A percentile compares a stretch with the other conserved stretches of the same genome.
These are phyloP conservation scores for Pleurotus platypus DNA, from an alignment of 768 basidiomycete species.

Conservation along the genomic window DNA sequence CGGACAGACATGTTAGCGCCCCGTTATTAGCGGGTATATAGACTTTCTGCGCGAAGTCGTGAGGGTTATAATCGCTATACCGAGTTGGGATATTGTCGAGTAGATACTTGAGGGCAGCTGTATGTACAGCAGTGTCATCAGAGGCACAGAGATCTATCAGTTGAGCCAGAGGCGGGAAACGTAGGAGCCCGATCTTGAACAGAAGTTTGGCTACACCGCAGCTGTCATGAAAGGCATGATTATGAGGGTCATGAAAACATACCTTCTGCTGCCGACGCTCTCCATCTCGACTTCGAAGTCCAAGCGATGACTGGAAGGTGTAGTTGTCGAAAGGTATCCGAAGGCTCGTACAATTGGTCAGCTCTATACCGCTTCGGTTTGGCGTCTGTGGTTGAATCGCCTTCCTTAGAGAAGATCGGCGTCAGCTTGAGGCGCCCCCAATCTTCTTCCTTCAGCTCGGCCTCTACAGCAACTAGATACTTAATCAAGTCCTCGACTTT, in stretches of 20 bases:
- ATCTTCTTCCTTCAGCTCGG: slow-evolving; percentile 43
- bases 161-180: slow-evolving; percentile 62
- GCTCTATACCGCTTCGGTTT: slow-evolving; percentile 56
- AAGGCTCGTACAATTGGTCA: slow-evolving; percentile 81
- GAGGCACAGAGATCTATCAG: slow-evolving; percentile 70
- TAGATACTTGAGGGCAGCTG: slow-evolving; percentile 75
- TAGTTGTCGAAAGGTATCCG: slow-evolving; percentile 64
- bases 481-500: slow-evolving; percentile 79
- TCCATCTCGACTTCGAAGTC: slow-evolving; percentile 79
- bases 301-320: slow-evolving; percentile 85
- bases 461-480: slow-evolving; percentile 82
- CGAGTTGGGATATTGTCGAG: slow-evolving; percentile 64
- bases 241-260: slow-evolving; percentile 6
- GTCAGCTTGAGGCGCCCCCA: slow-evolving; percentile 58
- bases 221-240: neutral
- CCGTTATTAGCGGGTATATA: slow-evolving; percentile 77
- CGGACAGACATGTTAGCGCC: slow-evolving; percentile 51
- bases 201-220: slow-evolving; percentile 70
- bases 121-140: slow-evolving; percentile 43
- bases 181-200: slow-evolving; percentile 64
- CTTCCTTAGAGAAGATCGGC: slow-evolving; percentile 71
- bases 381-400: slow-evolving; percentile 16
- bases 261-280: slow-evolving; percentile 84
- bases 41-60: slow-evolving; percentile 50
- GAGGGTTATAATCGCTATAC: slow-evolving; percentile 59